Base-by-base conservation (phyloP, 2,329 filamentous ascomycete species). In the Fusarium siculi region DNA sequence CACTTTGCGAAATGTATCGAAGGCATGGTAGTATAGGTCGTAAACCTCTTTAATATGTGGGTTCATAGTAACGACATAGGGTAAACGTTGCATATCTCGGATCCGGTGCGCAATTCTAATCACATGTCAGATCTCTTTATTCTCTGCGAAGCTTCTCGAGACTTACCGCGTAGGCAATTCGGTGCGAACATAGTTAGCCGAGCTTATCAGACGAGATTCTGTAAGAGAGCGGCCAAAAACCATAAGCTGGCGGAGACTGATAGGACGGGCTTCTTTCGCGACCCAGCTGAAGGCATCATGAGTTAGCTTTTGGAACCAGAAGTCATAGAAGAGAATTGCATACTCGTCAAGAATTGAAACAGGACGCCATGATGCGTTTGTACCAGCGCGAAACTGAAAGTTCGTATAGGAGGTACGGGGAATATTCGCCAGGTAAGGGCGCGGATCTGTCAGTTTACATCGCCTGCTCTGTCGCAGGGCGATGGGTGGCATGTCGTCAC, bases 1-100 rank as follows among this genome's bases (percentile, higher is more conserved):
- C 44, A 98, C 87, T 74, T 93, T 92, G 53, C 96, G 93, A 73
- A 98, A 93, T 59, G 87, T 91, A 80, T 99, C 96, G 78, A 99
- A 99, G n/a, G 96, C 96, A 74, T 92, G 91, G 84, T 98, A 97
- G 85, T 99, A 99, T 11, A 98, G 88, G 81, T 98, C 94, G 84
- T 99, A 99, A 39, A 98, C 96, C 74, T 97, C 92, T 80, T 93
- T 94, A 71, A 99, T 93, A 81, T 99, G 94, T 11, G 91, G 91
- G 78, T 99, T 99, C n/a, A 93, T 95, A 53, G 98, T 94, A 61
- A 98, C 96, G 42, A 96, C 93, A 80, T 97, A 99, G 23, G 96
- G 96, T 44, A 99, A 87, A 72, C 93, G 95, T 82, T 99, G 96
- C 90, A 99, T 98, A 81, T 99, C 96, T 66, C 97, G 94, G 72